Conservation (phyloP, 805 yeast genomes). For the Isabelozyma gotoi region DNA sequence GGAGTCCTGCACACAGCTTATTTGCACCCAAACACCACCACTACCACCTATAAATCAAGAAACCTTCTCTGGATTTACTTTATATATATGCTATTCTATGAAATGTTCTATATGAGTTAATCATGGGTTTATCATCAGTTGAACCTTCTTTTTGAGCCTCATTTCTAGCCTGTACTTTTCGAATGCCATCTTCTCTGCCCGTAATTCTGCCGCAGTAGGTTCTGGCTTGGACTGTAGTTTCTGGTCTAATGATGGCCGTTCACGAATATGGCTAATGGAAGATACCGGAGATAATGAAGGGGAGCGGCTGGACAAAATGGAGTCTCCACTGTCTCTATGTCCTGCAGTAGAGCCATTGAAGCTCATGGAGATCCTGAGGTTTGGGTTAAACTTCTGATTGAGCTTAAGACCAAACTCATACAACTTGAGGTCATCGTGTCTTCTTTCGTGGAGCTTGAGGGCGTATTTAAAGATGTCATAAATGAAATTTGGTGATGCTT, state of each 20-base stretch:
- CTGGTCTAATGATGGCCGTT: background rate
- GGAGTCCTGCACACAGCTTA: background rate
- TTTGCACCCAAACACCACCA: background rate
- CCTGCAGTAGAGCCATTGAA: slow-evolving; percentile 15
- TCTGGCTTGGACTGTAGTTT: background rate
- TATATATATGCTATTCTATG: too few relatives aligned
- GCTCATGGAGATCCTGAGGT: slow-evolving; percentile 27
- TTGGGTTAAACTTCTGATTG: slow-evolving; percentile 40
- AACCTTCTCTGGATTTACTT: too few relatives aligned
- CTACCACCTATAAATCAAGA: too few relatives aligned
- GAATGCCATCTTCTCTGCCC: slow-evolving; percentile 40
- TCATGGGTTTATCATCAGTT: slow-evolving; percentile 28
- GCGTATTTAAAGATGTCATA: slow-evolving; percentile 33
- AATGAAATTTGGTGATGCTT: slow-evolving; percentile 15
- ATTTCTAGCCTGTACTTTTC: slow-evolving; percentile 48
- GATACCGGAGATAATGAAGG: slow-evolving; percentile 4
- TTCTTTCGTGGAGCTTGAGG: slow-evolving; percentile 26
- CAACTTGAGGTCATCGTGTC: slow-evolving; percentile 36
- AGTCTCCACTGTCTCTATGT: slow-evolving; percentile 19
- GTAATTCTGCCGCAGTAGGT: slow-evolving; percentile 10
- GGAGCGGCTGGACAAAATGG: slow-evolving; percentile 9
- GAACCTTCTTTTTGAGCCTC: slow-evolving; percentile 46
- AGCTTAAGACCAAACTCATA: slow-evolving; percentile 41
- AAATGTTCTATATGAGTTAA: too few relatives aligned
- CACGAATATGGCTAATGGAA: slow-evolving; percentile 6